Conservation (phyloP, 441 rosid species). For the Croton setiger region DNA sequence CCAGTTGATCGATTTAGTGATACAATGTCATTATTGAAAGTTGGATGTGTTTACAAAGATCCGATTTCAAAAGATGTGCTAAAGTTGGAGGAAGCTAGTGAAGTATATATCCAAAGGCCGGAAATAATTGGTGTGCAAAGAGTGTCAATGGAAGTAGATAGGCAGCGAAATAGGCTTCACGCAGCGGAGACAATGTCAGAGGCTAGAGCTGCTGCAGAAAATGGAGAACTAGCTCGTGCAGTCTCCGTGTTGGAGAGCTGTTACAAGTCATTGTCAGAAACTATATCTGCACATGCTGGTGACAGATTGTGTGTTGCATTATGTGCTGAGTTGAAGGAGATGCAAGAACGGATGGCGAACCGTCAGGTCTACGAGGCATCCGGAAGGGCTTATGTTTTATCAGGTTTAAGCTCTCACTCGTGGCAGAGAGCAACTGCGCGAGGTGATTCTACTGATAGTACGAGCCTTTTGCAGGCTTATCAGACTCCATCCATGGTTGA, state of each 20-base stretch:
- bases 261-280: slow-evolving; percentile 47
- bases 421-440: slow-evolving; percentile 98
- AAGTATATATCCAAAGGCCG: slow-evolving; percentile 56
- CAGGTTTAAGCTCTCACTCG: slow-evolving; percentile 94
- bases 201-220: slow-evolving; percentile 77
- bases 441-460: slow-evolving; percentile 77
- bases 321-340: slow-evolving; percentile 80
- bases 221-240: slow-evolving; percentile 63
- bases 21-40: slow-evolving; percentile 50
- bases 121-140: slow-evolving; percentile 38
- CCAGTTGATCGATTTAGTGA: slow-evolving; percentile 40
- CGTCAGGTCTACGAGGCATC: slow-evolving; percentile 78
- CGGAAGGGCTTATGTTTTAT: slow-evolving; percentile 90
- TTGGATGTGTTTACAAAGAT: slow-evolving; percentile 68
- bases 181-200: slow-evolving; percentile 82
- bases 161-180: slow-evolving; percentile 75
- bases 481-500: slow-evolving; percentile 90
- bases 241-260: slow-evolving; percentile 56
- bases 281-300: slow-evolving; percentile 53
- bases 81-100: slow-evolving; percentile 40
- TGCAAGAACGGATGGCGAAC: slow-evolving; percentile 94
- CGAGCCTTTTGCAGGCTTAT: slow-evolving; percentile 73
- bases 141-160: slow-evolving; percentile 73
- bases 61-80: slow-evolving; percentile 54
- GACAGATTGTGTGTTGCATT: slow-evolving; percentile 66